Base-by-base conservation (phyloP, 164 flowering plant species). In the Nymphaea thermarum region DNA sequence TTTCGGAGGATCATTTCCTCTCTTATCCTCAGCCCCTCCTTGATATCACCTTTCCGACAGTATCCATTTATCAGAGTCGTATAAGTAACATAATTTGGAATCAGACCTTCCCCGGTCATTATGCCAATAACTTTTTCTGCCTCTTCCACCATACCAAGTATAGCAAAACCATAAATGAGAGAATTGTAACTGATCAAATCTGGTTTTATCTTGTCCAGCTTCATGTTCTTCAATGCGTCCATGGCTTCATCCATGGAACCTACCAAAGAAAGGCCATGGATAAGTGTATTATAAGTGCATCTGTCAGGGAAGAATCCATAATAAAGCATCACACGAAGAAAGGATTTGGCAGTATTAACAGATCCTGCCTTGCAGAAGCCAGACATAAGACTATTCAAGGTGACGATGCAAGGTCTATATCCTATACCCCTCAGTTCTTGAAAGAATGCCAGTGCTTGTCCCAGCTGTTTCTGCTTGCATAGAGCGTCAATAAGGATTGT, bases 221-320 rank as follows among this genome's bases (percentile, higher is more conserved):
- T 82, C 97, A 88, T 91, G 70, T 87, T 85, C 63, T 74, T 69
- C 42, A 75, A 63, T 17, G 84, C 71, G 43, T 77, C 80, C 67
- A 84, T 65, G 8, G 97, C 94, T 74, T 87, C 92, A 70, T 82
- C 86, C 75, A 88, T 64, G 43, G 80, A 84, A 73, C 93, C 91
- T 63, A 78, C 81, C 66, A 72, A 65, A 78, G 85, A 86, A 5
- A 87, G 77, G 64, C 93, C 93, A 80, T 87, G 84, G 73, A 88
- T 83, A 68, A 91, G 88, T 59, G 86, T 86, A 77, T 87, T 91
- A 66, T 85, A 88, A 79, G 85, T 87, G 70, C 79, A 88, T 7
- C 62, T 62, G 81, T 87, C 91, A 43, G 90, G 93, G 76, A 65
- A 63, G 4, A 86, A 63, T 65, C 95, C 91, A 74, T 42, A 75